phyloP scores from a whole-genome alignment of 2,329 filamentous ascomycete species.

The Ceratocystis eucalypticola region DNA sequence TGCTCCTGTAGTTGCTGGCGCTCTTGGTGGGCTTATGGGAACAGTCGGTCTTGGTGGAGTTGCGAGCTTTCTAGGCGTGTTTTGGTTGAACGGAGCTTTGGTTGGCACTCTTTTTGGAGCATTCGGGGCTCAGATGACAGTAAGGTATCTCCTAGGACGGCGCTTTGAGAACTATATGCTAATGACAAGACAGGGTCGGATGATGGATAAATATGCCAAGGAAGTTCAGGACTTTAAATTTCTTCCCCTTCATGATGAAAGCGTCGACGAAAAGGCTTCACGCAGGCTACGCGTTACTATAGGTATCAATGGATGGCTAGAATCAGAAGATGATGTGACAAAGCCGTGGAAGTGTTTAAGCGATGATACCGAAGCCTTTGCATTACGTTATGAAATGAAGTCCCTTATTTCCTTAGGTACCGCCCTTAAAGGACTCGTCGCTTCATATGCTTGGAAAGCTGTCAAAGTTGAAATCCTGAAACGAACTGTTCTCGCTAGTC shows the following conservation, averaged over 20 bases:
- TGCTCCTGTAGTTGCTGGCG: slow-evolving; percentile 74
- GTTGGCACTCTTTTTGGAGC: slow-evolving; percentile 82
- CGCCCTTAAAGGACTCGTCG: slow-evolving; percentile 56
- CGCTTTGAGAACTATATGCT: background rate
- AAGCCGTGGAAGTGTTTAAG: slow-evolving; percentile 67
- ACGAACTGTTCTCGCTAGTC: slow-evolving; percentile 52
- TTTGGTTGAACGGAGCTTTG: slow-evolving; percentile 73
- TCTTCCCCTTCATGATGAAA: slow-evolving; percentile 46
- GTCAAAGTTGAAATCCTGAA: slow-evolving; percentile 64
- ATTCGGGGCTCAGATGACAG: slow-evolving; percentile 64
- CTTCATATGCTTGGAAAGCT: slow-evolving; percentile 59
- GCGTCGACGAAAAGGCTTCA: background rate
- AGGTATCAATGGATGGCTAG: slow-evolving; percentile 78
- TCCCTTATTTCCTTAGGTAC: slow-evolving; percentile 63
- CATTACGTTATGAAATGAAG: slow-evolving; percentile 69
- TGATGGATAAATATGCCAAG: slow-evolving; percentile 76
- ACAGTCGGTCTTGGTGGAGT: slow-evolving; percentile 74
- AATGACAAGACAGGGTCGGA: slow-evolving; percentile 42
- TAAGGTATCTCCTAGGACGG: slow-evolving; percentile 23
- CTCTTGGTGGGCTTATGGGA: slow-evolving; percentile 70
- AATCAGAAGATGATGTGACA: slow-evolving; percentile 57
- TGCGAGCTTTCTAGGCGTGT: slow-evolving; percentile 70
- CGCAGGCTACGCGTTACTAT: slow-evolving; percentile 62
- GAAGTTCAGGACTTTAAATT: slow-evolving; percentile 76
- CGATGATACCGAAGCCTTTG: slow-evolving; percentile 64